These are phyloP conservation scores for Amylostereum chailletii DNA, from an alignment of 1,284 basidiomycete species.

Conservation along the genomic window DNA sequence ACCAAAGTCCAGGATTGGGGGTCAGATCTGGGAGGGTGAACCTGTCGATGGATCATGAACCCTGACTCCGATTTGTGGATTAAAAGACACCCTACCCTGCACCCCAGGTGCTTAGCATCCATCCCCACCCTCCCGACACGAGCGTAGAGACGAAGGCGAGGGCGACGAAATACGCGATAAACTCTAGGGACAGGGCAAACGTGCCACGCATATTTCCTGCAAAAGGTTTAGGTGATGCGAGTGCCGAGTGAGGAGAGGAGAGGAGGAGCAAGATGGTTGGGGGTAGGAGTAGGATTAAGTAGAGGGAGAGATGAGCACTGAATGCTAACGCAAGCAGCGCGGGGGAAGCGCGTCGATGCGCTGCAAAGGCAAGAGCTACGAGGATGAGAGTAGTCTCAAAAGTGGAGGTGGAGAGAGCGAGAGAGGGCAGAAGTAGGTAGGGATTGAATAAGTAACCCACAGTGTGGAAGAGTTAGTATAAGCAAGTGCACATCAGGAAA, in stretches of 20 bases:
- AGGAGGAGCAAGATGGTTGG: slow-evolving; percentile 63
- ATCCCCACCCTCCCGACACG: slow-evolving; percentile 49
- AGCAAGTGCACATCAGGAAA: neutral
- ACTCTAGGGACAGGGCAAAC: slow-evolving; percentile 37
- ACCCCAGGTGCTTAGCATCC: slow-evolving; percentile 77
- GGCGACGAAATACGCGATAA: slow-evolving; percentile 36
- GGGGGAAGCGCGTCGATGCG: slow-evolving; percentile 44
- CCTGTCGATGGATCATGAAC: slow-evolving; percentile 11
- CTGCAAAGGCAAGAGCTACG: slow-evolving; percentile 64
- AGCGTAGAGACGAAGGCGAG: slow-evolving; percentile 44
- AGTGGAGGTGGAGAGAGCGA: slow-evolving; percentile 74
- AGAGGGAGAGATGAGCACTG: slow-evolving; percentile 62
- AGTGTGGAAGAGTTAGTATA: slow-evolving; percentile 21
- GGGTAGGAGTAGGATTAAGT: slow-evolving; percentile 60
- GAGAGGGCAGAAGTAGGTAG: slow-evolving; percentile 70
- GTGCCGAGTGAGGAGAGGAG: slow-evolving; percentile 48
- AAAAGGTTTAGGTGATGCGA: slow-evolving; percentile 50
- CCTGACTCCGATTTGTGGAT: neutral
- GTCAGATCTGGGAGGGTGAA: slow-evolving; percentile 71
- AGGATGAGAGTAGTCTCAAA: slow-evolving; percentile 72
- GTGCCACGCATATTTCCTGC: slow-evolving; percentile 25
- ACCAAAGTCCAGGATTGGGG: slow-evolving; percentile 92
- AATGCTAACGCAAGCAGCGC: slow-evolving; percentile 62
- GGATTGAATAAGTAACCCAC: slow-evolving; percentile 89
- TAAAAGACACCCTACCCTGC: slow-evolving; percentile 49